phyloP scores from a whole-genome alignment of 148 eudicot species.

The Amaranthus palmeri region DNA sequence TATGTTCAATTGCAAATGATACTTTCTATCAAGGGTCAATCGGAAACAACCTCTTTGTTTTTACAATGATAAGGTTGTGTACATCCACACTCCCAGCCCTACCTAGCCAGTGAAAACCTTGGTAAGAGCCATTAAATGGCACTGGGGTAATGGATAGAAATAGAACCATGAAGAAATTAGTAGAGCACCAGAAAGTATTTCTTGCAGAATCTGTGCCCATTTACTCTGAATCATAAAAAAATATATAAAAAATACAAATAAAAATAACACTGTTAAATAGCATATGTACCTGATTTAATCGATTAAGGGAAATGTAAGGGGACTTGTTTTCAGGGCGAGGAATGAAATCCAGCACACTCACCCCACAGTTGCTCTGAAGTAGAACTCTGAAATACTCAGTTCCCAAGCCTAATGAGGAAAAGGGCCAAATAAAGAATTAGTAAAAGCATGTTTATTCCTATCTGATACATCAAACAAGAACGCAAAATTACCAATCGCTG shows the following conservation, averaged over 20 bases:
- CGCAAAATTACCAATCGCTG: slow-evolving; percentile 69
- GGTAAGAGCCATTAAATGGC: too few species aligned
- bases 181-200: background rate
- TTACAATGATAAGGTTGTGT: too few species aligned
- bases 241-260: background rate
- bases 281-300: slow-evolving; percentile 82
- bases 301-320: slow-evolving; percentile 74
- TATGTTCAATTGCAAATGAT: too few species aligned
- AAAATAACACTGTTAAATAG: background rate
- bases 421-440: slow-evolving; percentile 8
- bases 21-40: too few species aligned
- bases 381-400: slow-evolving; percentile 87
- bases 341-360: slow-evolving; percentile 83
- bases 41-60: too few species aligned
- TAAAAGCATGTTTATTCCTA: slow-evolving; percentile 7
- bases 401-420: slow-evolving; percentile 58
- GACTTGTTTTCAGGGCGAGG: slow-evolving; percentile 57
- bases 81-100: too few species aligned
- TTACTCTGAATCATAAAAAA: background rate
- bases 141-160: too few species aligned
- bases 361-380: slow-evolving; percentile 98
- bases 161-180: background rate
- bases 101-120: too few species aligned
- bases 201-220: background rate
- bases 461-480: background rate